Base-by-base conservation (phyloP, 306 rosid genomes). In the Inga oerstediana region DNA sequence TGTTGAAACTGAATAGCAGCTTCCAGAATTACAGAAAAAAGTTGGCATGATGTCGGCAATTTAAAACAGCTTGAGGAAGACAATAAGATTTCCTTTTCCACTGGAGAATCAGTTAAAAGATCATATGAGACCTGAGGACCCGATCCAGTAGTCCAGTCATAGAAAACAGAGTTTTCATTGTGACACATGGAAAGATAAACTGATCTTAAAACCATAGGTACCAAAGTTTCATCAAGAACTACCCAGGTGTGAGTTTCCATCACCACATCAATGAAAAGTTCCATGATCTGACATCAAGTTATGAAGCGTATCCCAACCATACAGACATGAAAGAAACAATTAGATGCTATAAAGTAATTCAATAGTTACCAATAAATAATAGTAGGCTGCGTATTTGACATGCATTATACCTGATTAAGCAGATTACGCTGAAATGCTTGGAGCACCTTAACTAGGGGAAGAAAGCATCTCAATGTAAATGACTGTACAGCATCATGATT, bases 1-100 rank as follows among this genome's bases (percentile, higher is more conserved):
- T 77, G 86, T 78, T 54, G 75, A 77, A 81, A 88, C 77, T 81
- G 86, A 80, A 94, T 88, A 76, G 89, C 56, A 27, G 83, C 88
- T 81, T 91, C 97, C 89, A 94, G 79, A 84, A 93, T 84, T 82
- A 86, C 74, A 79, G 89, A 83, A 80, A 94, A 82, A 82, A 93
- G 84, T 78, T 88, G 90, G 86, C 98, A 93, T 35, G 97, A 89
- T 74, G 89, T 70, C 58, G 89, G 75, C 89, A 91, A 75, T 22
- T 84, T 76, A 78, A 88, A 91, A 75, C 88, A 69, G 74, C 85
- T 78, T 39, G 85, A 81, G 45, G 83, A 73, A 65, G 87, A 84
- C 64, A 71, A 65, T 37, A 78, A 52, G 6, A 69, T 74, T 66
- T 83, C 91, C 68, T 82, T 78, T 58, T 83, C 86, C 75, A 51